phyloP scores from a whole-genome alignment of 371 early-diverging fungal species.

The Mycotypha africana region DNA sequence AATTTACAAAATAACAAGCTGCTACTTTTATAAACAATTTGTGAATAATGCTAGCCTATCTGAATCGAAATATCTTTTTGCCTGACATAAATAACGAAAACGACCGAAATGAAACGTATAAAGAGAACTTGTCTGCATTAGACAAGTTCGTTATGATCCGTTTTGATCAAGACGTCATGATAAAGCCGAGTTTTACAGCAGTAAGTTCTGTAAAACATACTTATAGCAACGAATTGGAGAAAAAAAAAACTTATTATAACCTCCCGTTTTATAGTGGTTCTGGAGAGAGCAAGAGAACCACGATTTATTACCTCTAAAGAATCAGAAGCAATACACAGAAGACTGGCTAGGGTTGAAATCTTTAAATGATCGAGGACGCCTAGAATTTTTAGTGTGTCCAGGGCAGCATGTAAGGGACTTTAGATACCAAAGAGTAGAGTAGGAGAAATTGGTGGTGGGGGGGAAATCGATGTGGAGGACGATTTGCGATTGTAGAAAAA shows the following conservation, averaged over 20 bases:
- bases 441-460: not conserved
- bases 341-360: constrained; percentile 70
- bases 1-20: too few relatives aligned
- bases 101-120: constrained; percentile 51
- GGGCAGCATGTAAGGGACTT: constrained; percentile 64
- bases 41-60: constrained; percentile 45
- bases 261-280: constrained; percentile 63
- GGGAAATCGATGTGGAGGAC: not conserved
- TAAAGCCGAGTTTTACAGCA: constrained; percentile 73
- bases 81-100: constrained; percentile 85
- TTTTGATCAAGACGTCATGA: constrained; percentile 74
- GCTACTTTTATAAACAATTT: not conserved
- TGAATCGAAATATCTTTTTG: constrained; percentile 71
- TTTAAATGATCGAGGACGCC: constrained; percentile 47
- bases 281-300: constrained; percentile 56
- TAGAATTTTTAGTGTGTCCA: constrained; percentile 58
- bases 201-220: too few relatives aligned
- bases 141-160: constrained; percentile 72
- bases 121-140: constrained; percentile 47
- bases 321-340: constrained; percentile 57
- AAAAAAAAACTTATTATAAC: not conserved
- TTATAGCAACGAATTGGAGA: too few relatives aligned
- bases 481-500: too few relatives aligned
- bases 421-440: not conserved
- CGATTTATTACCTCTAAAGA: constrained; percentile 43